phyloP scores from a whole-genome alignment of 352 stramenopile genomes.

The Phytophthora podocarpi region DNA sequence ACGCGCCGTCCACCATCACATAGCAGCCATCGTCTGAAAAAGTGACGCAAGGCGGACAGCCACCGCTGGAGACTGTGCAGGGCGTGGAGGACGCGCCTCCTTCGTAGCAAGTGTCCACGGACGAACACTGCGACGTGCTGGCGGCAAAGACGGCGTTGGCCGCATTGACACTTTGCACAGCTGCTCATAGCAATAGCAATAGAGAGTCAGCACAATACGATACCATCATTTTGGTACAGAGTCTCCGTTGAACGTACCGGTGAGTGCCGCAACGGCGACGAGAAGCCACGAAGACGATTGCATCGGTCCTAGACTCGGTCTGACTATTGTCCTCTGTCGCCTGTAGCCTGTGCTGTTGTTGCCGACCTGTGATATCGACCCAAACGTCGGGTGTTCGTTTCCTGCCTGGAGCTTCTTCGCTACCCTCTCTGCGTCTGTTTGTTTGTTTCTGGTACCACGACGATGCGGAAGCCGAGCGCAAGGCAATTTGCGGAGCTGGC shows the following conservation, averaged over 20 bases:
- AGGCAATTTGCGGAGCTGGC: not conserved
- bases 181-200: not conserved
- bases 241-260: conserved; percentile 21
- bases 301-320: conserved; percentile 3
- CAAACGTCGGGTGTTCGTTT: not conserved
- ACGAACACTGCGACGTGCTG: conserved; percentile 33
- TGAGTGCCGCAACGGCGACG: conserved; percentile 12
- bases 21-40: conserved; percentile 48
- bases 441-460: conserved; percentile 28
- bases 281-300: conserved; percentile 22
- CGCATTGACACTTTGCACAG: not conserved
- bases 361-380: conserved; percentile 24
- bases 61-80: conserved; percentile 33
- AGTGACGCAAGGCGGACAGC: conserved; percentile 40
- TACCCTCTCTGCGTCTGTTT: not conserved
- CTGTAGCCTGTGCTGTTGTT: not conserved
- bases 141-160: conserved; percentile 11
- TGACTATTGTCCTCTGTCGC: not conserved
- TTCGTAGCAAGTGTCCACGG: conserved; percentile 35
- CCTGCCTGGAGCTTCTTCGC: not conserved
- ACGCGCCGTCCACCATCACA: conserved; percentile 33
- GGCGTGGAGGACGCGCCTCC: conserved; percentile 26
- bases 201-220: not conserved
- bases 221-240: too few relatives aligned
- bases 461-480: conserved; percentile 14